Conservation (phyloP, 352 stramenopile genomes). For the Discostella stelligera region DNA sequence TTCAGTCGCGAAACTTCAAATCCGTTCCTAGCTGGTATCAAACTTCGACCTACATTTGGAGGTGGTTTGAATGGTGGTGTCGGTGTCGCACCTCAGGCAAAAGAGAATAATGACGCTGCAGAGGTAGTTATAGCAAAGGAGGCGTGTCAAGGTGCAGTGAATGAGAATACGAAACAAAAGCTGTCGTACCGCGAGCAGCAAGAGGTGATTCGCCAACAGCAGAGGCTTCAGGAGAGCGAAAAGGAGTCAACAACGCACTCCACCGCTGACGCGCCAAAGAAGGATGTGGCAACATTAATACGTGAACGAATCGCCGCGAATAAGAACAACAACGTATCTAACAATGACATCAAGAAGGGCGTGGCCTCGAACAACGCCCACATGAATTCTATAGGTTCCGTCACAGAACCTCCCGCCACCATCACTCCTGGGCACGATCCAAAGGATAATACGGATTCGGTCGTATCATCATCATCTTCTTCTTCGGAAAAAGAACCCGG, state of each 20-base stretch:
- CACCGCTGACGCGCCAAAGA: conserved; percentile 24
- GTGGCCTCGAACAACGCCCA: not conserved
- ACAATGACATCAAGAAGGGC: conserved; percentile 6
- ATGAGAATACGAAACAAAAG: conserved; percentile 20
- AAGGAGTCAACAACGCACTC: conserved; percentile 3
- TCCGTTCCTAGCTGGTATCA: conserved; percentile 37
- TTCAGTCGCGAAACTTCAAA: conserved; percentile 11
- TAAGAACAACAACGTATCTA: conserved; percentile 18
- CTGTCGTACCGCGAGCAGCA: conserved; percentile 64
- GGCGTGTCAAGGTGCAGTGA: not conserved
- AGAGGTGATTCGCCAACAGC: conserved; percentile 56
- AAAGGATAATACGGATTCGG: not conserved
- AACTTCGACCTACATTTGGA: conserved; percentile 13
- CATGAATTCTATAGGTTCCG: not conserved
- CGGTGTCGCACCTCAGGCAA: not conserved
- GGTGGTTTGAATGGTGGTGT: not conserved
- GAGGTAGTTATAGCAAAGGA: not conserved
- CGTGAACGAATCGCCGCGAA: conserved; percentile 60
- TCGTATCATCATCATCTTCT: not conserved
- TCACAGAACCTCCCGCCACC: not conserved
- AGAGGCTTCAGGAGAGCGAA: conserved; percentile 22
- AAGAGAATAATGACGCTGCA: not conserved
- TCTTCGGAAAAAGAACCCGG: conserved; percentile 1
- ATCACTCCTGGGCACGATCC: not conserved
- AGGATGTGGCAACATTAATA: conserved; percentile 71